These are phyloP conservation scores for Chalciporus sphaerocephalus DNA, from an alignment of 768 basidiomycete genomes.

Conservation along the genomic window DNA sequence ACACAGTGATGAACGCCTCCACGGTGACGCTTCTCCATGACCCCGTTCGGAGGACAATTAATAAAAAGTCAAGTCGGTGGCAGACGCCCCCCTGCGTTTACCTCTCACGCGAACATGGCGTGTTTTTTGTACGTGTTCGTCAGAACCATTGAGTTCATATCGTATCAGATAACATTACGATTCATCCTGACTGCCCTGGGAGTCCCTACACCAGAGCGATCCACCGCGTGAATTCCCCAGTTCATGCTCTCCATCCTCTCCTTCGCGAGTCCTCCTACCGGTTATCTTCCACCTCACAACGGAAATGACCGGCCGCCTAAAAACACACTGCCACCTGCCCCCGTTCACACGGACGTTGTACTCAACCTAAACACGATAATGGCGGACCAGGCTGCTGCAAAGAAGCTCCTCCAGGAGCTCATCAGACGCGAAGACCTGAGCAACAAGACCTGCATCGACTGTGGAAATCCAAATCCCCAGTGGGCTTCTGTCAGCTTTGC, in stretches of 20 bases:
- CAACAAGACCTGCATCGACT: slow-evolving; percentile 81
- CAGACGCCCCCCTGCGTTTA: background rate
- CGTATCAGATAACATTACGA: background rate
- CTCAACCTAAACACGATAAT: background rate
- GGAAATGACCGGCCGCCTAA: background rate
- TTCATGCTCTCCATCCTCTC: background rate
- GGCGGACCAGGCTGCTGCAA: slow-evolving; percentile 60
- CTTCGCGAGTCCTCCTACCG: no score
- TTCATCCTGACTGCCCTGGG: no score
- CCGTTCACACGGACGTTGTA: background rate
- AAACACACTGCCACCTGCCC: background rate
- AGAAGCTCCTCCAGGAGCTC: slow-evolving; percentile 70
- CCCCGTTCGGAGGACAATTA: background rate
- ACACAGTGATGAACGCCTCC: background rate
- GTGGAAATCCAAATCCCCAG: slow-evolving; percentile 86
- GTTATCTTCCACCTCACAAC: background rate
- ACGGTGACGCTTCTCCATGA: background rate
- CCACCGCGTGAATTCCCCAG: background rate
- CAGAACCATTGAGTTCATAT: background rate
- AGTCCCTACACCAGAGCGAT: background rate
- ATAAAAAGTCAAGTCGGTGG: background rate
- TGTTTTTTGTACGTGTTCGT: background rate
- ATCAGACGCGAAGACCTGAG: slow-evolving; percentile 64
- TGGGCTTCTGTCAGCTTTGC: slow-evolving; percentile 89
- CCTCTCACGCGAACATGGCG: background rate